Evolutionary conservation across 148 eudicot genomes (phyloP), one percentile per base, ranked within the genome.

Genomic region (Fagopyrum homotropicum): DNA sequence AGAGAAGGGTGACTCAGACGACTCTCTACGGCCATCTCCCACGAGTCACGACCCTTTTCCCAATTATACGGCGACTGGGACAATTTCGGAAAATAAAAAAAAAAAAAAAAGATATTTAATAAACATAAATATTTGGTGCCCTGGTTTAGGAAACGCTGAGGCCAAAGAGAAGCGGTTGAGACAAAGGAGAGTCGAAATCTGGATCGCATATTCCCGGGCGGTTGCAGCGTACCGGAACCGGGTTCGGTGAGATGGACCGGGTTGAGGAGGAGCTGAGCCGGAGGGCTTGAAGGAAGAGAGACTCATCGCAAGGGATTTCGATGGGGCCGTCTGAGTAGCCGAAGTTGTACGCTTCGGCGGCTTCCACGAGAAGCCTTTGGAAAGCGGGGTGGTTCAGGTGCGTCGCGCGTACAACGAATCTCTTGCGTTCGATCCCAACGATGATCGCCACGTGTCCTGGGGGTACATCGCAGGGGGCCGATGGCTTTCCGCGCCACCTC

Each of bases 371-470:
- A 2, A 89, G 77, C 15, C 75, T 77, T 78, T 51, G 70, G 76
- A 89, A 84, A 1, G 81, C 29, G 0, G 89, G 93, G 44, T 89
- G 90, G 63, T 85, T 87, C 66, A 89, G 79, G 75, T 87, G 73
- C 54, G 83, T 54, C 15, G 85, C 83, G 2, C 85, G 82, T 0
- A 89, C 80, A 16, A 84, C 75, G 19, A 81, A 87, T n/a, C 93
- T 73, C 51, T 63, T 66, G 2, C 75, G 43, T 9, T 29, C 63
- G 14, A 16, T 50, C 2, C 93, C 93, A 7, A 89, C 90, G 44
- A 16, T 45, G 15, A 89, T 77, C 11, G 86, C 93, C 75, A 89
- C 87, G 83, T 89, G 89, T 77, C 90, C 93, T 1, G 87, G 81
- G 4, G 40, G 40, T 1, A 35, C 40, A 35, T 35, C 40, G 40